Percentiles rank a stretch among this genome's conserved stretches.
Evolutionary conservation across 2,329 filamentous ascomycete species (phyloP).

Genomic region (Dothistroma septosporum): DNA sequence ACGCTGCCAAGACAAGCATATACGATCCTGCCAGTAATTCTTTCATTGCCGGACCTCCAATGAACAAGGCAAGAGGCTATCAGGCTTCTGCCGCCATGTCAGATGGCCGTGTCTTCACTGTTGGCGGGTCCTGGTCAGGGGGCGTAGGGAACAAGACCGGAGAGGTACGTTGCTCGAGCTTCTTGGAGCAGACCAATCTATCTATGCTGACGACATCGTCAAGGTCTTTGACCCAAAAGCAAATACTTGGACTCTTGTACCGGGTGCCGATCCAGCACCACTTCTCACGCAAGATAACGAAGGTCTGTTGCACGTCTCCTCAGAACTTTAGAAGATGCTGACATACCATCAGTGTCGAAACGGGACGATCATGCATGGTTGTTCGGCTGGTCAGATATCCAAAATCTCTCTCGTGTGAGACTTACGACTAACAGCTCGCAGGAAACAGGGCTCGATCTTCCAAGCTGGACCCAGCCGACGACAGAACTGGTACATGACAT

Average conservation of each 20-base stretch:
- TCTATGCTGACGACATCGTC: neutral
- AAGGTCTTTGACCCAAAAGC: conserved; percentile 34
- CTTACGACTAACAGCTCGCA: conserved; percentile 1
- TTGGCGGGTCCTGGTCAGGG: conserved; percentile 42
- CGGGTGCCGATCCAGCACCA: conserved; percentile 33
- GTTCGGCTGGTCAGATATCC: conserved; percentile 43
- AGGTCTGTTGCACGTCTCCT: conserved; percentile 33
- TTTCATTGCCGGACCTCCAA: conserved; percentile 42
- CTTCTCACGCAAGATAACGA: conserved; percentile 34
- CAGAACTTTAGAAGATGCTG: neutral
- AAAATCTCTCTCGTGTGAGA: neutral
- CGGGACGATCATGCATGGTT: conserved; percentile 55
- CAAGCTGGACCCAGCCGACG: conserved; percentile 53
- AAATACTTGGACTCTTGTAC: conserved; percentile 51
- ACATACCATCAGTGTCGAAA: conserved; percentile 20
- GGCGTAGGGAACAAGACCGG: conserved; percentile 48
- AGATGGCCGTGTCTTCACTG: conserved; percentile 45
- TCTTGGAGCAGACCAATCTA: neutral
- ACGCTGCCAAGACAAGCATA: conserved; percentile 48
- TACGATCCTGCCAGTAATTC: conserved; percentile 40
- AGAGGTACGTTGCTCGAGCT: conserved; percentile 14
- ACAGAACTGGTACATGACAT: conserved; percentile 56
- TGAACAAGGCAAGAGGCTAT: conserved; percentile 52
- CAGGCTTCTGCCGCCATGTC: conserved; percentile 50
- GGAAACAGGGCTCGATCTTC: conserved; percentile 47